Percentiles rank a stretch among this genome's conserved stretches.
phyloP scores from a whole-genome alignment of 352 stramenopile species.

The Thraustochytrium sp. region DNA sequence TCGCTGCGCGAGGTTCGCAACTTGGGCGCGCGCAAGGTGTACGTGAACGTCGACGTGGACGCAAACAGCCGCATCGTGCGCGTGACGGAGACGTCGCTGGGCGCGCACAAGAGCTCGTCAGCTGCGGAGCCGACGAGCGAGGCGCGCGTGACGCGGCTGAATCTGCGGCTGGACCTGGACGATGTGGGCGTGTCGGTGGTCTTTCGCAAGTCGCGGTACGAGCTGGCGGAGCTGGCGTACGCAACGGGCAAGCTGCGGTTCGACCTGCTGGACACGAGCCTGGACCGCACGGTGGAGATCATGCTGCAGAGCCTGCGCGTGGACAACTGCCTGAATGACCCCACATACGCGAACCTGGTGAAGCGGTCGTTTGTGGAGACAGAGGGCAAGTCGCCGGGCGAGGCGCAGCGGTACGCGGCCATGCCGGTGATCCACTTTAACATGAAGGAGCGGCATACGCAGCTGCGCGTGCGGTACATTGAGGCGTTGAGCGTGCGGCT shows the following conservation, averaged over 20 bases:
- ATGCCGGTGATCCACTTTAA: background rate
- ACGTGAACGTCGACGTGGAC: conserved; percentile 32
- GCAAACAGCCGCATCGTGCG: background rate
- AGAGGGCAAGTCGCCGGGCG: background rate
- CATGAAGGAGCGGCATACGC: conserved; percentile 32
- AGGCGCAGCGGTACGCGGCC: background rate
- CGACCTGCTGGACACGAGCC: background rate
- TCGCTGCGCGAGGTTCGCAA: background rate
- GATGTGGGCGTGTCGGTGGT: conserved; percentile 32
- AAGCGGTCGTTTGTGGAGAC: background rate
- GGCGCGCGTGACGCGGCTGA: background rate
- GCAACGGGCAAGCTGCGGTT: background rate
- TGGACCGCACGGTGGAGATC: background rate
- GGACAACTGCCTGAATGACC: conserved; percentile 1
- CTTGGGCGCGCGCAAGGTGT: background rate
- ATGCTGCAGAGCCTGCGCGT: background rate
- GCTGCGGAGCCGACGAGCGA: background rate
- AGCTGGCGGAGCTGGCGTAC: background rate
- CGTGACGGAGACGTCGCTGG: conserved; percentile 15
- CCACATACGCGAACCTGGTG: conserved; percentile 30
- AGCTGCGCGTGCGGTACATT: conserved; percentile 32
- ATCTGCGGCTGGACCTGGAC: background rate
- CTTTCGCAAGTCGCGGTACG: background rate
- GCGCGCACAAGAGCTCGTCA: too few species aligned
- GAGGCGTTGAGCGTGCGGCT: background rate